Base-by-base conservation (phyloP, 106 monocot genomes). In the Platanthera guangdongensis region DNA sequence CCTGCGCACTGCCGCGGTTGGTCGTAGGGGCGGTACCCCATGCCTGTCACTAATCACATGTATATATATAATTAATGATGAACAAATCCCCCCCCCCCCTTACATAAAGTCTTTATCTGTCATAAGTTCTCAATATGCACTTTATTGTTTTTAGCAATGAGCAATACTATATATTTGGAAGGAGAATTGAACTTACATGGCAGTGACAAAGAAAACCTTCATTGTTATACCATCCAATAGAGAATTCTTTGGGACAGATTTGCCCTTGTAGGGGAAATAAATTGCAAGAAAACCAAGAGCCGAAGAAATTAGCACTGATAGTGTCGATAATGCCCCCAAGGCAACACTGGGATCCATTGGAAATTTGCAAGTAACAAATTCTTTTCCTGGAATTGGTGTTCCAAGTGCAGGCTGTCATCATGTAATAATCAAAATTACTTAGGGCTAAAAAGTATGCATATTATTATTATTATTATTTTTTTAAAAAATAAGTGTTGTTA, bases 341-440 rank as follows among this genome's bases (percentile, higher is more conserved):
- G 82, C 80, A 73, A 95, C 74, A 10, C 83, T 87, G 39, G 90
- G 86, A 76, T 95, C 95, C 45, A 28, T 84, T 28, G 95, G 95
- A 76, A 76, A 95, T 75, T 85, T 87, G 87, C 95, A 95, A 67
- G 87, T 87, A 32, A 88, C 77, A 16, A 88, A 85, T 67, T 76
- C 95, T 79, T 88, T 85, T 63, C 83, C 83, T 59, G 71, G 60
- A 46, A 95, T 83, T 52, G 84, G 78, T 48, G 78, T 90, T 80
- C 95, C 95, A 68, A 1, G 74, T 73, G 88, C 45, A 75, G 95
- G 95, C 95, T 92, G n/a, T 16, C 5, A 55, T n/a, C 55, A 55
- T 55, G 75, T 47, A 77, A 8, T 9, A 14, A 14, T 10, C 11
- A 32, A 46, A 68, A 45, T 68, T 68, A 45, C 15, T 45, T 45